These are phyloP conservation scores for Thermomyces lanuginosus DNA, from an alignment of 2,329 filamentous ascomycete species.

Conservation along the genomic window DNA sequence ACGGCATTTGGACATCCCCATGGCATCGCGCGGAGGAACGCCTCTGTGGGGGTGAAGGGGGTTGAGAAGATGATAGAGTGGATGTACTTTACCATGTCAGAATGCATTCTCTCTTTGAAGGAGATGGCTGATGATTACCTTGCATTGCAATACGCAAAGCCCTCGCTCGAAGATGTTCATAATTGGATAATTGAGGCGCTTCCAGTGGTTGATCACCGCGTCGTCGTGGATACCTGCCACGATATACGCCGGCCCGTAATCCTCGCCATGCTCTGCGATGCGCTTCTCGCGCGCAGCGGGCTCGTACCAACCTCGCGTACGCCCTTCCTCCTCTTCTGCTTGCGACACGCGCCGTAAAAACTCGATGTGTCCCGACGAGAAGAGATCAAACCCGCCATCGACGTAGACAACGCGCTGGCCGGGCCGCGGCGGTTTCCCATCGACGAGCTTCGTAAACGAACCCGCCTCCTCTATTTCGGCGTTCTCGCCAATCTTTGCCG, in stretches of 20 bases:
- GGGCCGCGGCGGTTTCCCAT: slow-evolving; percentile 52
- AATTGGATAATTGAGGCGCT: slow-evolving; percentile 95
- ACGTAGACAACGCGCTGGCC: slow-evolving; percentile 87
- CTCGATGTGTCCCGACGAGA: slow-evolving; percentile 92
- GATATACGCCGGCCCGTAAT: slow-evolving; percentile 74
- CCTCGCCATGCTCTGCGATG: slow-evolving; percentile 44
- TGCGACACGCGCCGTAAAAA: slow-evolving; percentile 67
- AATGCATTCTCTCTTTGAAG: slow-evolving; percentile 4
- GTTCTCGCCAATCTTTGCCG: slow-evolving; percentile 20
- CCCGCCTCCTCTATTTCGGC: slow-evolving; percentile 48
- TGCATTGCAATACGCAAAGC: slow-evolving; percentile 87
- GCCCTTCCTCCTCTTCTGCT: slow-evolving; percentile 54
- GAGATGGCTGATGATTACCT: slow-evolving; percentile 33
- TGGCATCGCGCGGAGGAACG: slow-evolving; percentile 61
- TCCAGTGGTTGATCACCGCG: slow-evolving; percentile 87
- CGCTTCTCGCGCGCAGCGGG: slow-evolving; percentile 48
- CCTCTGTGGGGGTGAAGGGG: slow-evolving; percentile 66
- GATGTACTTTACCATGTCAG: slow-evolving; percentile 48
- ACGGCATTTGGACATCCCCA: slow-evolving; percentile 60
- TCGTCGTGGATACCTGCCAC: slow-evolving; percentile 90
- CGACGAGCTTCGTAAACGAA: slow-evolving; percentile 50
- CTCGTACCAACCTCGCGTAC: slow-evolving; percentile 56
- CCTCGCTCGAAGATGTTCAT: slow-evolving; percentile 98
- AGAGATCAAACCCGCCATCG: slow-evolving; percentile 90
- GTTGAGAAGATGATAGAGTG: slow-evolving; percentile 78